A percentile compares a stretch with the other conserved stretches of the same genome.
phyloP scores from a whole-genome alignment of 1,284 basidiomycete genomes.

The Coniferiporia weirii region DNA sequence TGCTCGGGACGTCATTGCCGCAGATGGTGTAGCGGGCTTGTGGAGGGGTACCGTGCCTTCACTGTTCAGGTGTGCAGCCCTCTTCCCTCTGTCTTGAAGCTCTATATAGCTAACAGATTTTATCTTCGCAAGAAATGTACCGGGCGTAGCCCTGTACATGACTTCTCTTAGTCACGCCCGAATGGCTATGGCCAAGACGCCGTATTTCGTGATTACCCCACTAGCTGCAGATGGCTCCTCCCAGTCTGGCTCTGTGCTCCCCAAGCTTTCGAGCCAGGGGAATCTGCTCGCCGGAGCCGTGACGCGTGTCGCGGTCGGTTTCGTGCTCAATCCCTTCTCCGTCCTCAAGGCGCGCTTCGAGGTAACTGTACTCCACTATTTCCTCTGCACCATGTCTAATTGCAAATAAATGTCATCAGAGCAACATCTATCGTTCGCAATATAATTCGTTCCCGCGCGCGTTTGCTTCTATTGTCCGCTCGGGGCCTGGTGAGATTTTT shows the following conservation, averaged over 20 bases:
- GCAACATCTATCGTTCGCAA: slow-evolving; percentile 59
- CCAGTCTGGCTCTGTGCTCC: slow-evolving; percentile 52
- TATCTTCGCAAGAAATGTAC: slow-evolving; percentile 67
- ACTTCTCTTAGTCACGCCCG: slow-evolving; percentile 80
- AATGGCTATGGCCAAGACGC: slow-evolving; percentile 59
- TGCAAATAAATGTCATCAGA: slow-evolving; percentile 39
- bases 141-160: slow-evolving; percentile 91
- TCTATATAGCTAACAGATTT: not conserved
- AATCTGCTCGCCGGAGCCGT: slow-evolving; percentile 90
- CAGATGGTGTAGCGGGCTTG: slow-evolving; percentile 62
- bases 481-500: slow-evolving; percentile 79
- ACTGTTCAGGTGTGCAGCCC: slow-evolving; percentile 52
- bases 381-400: not conserved
- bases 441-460: slow-evolving; percentile 67
- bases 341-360: slow-evolving; percentile 95
- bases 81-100: not conserved
- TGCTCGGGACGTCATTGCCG: slow-evolving; percentile 53
- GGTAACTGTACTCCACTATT: slow-evolving; percentile 41
- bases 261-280: slow-evolving; percentile 73
- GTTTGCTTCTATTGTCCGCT: slow-evolving; percentile 55
- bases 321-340: slow-evolving; percentile 89
- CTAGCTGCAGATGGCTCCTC: slow-evolving; percentile 23
- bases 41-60: slow-evolving; percentile 89
- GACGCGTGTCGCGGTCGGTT: slow-evolving; percentile 81
- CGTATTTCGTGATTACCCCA: slow-evolving; percentile 42